A percentile compares a stretch with the other conserved stretches of the same genome.
These are phyloP conservation scores for Colletotrichum caudatum DNA, from an alignment of 2,329 filamentous ascomycete genomes.

Conservation along the genomic window DNA sequence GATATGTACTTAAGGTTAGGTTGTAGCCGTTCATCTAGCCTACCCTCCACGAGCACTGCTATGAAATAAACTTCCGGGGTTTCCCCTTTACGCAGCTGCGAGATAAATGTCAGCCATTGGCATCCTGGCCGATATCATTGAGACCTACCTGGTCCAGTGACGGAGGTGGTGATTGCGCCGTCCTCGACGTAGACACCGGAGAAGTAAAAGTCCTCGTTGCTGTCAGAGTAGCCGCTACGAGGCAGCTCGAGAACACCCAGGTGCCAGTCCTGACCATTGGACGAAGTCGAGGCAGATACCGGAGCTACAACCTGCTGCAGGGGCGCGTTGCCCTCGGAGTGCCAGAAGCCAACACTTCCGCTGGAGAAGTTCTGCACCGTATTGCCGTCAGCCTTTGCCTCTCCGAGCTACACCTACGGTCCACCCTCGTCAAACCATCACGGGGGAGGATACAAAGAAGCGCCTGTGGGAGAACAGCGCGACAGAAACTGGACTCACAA, in stretches of 20 bases:
- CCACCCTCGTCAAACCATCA: conserved; percentile 3
- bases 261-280: conserved; percentile 80
- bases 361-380: conserved; percentile 66
- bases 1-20: conserved; percentile 12
- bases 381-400: not conserved
- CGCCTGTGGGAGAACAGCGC: not conserved
- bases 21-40: not conserved
- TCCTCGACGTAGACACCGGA: conserved; percentile 77
- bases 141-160: conserved; percentile 46
- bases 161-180: conserved; percentile 49
- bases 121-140: no score
- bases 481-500: conserved; percentile 54
- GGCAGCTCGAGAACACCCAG: conserved; percentile 76
- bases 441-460: not conserved
- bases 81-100: conserved; percentile 11
- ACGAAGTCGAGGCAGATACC: conserved; percentile 69
- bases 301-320: conserved; percentile 70
- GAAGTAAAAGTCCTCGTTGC: conserved; percentile 76
- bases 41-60: not conserved
- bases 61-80: no score
- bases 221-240: conserved; percentile 64
- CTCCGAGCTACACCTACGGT: not conserved
- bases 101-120: not conserved
- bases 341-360: conserved; percentile 75
- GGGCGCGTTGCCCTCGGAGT: conserved; percentile 71